Percentiles rank a stretch among this genome's conserved stretches.
These are phyloP conservation scores for Sextonia rubra DNA, from an alignment of 164 flowering plant species.

Conservation along the genomic window DNA sequence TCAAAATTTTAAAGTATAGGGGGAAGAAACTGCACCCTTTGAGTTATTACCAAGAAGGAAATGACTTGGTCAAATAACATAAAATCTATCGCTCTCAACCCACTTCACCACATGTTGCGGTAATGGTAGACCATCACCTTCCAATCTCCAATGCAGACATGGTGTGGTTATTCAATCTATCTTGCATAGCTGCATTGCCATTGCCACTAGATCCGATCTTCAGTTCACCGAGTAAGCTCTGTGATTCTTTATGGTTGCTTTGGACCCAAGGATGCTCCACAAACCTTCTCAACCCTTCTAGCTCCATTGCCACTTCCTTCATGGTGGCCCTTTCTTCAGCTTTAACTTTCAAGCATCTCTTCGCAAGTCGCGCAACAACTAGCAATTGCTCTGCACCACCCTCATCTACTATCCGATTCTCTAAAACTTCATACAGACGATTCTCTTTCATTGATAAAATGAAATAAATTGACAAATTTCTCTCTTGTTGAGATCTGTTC, in stretches of 20 bases:
- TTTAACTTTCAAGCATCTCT: constrained; percentile 3
- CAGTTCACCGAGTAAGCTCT: background rate
- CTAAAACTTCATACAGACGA: background rate
- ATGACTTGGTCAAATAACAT: too few species aligned
- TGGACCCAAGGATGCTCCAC: background rate
- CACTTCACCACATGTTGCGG: too few species aligned
- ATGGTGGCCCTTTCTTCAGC: background rate
- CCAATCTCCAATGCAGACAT: background rate
- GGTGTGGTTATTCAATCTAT: background rate
- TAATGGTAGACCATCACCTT: constrained; percentile 1
- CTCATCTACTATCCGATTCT: constrained; percentile 4
- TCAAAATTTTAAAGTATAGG: too few species aligned
- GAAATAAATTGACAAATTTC: background rate
- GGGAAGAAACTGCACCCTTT: too few species aligned
- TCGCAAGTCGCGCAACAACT: constrained; percentile 4
- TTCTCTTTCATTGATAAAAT: constrained; percentile 4
- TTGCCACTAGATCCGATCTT: background rate
- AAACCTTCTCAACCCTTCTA: background rate
- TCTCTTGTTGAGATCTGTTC: background rate
- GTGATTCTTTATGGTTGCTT: background rate
- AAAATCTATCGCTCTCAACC: too few species aligned
- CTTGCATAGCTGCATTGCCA: background rate
- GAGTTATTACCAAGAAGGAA: too few species aligned
- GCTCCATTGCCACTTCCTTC: constrained; percentile 4
- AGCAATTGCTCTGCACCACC: background rate